Conservation (phyloP, 2,329 filamentous ascomycete species). For the Phaeomoniella chlamydospora region DNA sequence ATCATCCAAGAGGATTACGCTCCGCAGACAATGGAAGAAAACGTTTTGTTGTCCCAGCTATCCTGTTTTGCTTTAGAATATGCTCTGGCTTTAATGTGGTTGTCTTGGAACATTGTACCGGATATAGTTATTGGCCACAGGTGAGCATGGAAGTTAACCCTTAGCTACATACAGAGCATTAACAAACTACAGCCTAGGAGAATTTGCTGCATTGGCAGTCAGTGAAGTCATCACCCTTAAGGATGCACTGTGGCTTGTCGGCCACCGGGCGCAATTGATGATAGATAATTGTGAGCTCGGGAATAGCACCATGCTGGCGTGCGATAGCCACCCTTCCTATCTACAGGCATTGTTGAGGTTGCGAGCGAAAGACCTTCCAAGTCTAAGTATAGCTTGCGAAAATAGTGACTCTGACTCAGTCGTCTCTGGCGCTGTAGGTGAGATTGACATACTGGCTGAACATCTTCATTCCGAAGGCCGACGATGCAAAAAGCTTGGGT, state of each 20-base stretch:
- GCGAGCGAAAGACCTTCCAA: too few relatives aligned
- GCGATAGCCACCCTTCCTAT: too few relatives aligned
- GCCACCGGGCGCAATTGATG: neutral
- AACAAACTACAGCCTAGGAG: neutral
- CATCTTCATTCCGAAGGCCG: neutral
- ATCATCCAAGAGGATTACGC: neutral
- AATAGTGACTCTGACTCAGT: neutral
- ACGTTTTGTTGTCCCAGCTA: neutral
- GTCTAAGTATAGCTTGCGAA: neutral
- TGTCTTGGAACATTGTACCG: neutral
- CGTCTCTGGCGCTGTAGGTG: neutral
- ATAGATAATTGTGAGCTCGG: neutral
- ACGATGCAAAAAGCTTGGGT: neutral
- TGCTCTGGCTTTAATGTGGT: neutral
- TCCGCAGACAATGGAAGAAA: neutral
- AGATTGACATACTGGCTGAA: neutral
- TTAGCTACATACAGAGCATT: neutral
- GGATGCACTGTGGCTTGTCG: neutral
- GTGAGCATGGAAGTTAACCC: neutral
- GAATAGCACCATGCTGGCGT: neutral
- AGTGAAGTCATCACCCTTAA: neutral
- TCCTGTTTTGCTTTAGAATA: neutral
- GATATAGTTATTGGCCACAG: neutral
- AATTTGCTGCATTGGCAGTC: neutral
- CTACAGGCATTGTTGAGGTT: too few relatives aligned